Percentiles rank a stretch among this genome's conserved stretches.
Evolutionary conservation across 2,329 filamentous ascomycete genomes (phyloP).

Genomic region (Paracoccidioides brasiliensis): DNA sequence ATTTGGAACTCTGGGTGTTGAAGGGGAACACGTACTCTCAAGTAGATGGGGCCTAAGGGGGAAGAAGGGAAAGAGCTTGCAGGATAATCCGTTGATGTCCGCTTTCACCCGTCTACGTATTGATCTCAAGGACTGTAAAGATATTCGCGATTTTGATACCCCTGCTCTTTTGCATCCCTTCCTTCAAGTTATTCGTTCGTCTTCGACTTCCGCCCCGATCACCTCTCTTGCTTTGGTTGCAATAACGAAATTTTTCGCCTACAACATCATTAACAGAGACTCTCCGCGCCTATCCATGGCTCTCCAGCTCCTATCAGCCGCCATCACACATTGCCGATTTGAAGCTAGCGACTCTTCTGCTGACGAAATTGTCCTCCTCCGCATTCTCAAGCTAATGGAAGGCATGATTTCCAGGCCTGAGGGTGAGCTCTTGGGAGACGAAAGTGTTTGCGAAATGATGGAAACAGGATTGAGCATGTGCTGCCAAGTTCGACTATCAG

Average conservation of each 20-base stretch:
- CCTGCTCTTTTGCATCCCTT: slow-evolving; percentile 84
- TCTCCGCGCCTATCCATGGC: slow-evolving; percentile 82
- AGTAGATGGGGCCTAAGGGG: slow-evolving; percentile 88
- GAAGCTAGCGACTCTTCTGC: slow-evolving; percentile 91
- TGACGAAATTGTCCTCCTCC: slow-evolving; percentile 85
- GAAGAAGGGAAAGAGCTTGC: slow-evolving; percentile 92
- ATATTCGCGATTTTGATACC: slow-evolving; percentile 80
- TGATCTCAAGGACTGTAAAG: slow-evolving; percentile 78
- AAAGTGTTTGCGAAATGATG: slow-evolving; percentile 99
- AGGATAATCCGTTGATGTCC: slow-evolving; percentile 92
- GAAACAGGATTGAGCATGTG: slow-evolving; percentile 94
- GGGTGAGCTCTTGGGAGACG: slow-evolving; percentile 86
- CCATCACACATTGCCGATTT: slow-evolving; percentile 94
- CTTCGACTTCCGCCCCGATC: slow-evolving; percentile 89
- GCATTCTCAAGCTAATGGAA: slow-evolving; percentile 96
- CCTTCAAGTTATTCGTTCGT: slow-evolving; percentile 89
- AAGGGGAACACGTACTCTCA: slow-evolving; percentile 41
- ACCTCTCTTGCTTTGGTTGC: slow-evolving; percentile 88
- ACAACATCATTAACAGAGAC: slow-evolving; percentile 71
- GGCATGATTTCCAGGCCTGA: slow-evolving; percentile 92
- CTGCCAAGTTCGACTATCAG: slow-evolving; percentile 82
- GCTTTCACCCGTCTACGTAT: slow-evolving; percentile 82
- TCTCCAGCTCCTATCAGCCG: slow-evolving; percentile 88
- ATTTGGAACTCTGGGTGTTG: slow-evolving; percentile 14
- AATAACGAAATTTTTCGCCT: slow-evolving; percentile 91